phyloP scores from a whole-genome alignment of 2,329 filamentous ascomycete genomes.

The Colletotrichum truncatum region DNA sequence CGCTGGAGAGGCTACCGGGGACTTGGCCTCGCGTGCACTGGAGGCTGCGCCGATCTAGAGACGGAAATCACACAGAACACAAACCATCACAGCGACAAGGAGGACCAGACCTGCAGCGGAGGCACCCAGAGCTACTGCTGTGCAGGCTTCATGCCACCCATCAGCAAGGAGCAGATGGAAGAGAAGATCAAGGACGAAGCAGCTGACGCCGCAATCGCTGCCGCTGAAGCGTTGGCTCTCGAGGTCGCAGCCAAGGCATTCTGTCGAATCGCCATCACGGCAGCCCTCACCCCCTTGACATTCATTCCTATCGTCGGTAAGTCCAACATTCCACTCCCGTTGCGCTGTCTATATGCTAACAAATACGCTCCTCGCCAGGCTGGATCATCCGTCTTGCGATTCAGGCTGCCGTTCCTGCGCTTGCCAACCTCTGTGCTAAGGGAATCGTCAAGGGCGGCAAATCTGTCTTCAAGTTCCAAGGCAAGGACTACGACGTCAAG shows the following conservation, averaged over 20 bases:
- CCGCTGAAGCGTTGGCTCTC: conserved; percentile 39
- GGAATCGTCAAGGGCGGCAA: background rate
- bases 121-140: conserved; percentile 41
- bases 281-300: conserved; percentile 10
- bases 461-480: background rate
- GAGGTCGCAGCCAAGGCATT: conserved; percentile 46
- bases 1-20: conserved; percentile 40
- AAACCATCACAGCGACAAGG: conserved; percentile 35
- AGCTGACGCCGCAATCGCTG: conserved; percentile 36
- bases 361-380: conserved; percentile 4
- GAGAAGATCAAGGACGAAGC: conserved; percentile 35
- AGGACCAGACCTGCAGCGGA: conserved; percentile 41
- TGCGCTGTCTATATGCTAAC: background rate
- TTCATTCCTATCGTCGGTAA: conserved; percentile 15
- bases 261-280: conserved; percentile 43
- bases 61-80: conserved; percentile 40
- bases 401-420: conserved; percentile 38
- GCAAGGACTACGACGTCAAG: conserved; percentile 14
- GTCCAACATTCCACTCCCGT: background rate
- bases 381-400: conserved; percentile 22
- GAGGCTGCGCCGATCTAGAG: conserved; percentile 40
- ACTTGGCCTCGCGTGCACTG: conserved; percentile 36
- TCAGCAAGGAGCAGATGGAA: conserved; percentile 31
- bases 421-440: conserved; percentile 34
- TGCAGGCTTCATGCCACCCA: conserved; percentile 39